A percentile compares a stretch with the other conserved stretches of the same genome.
Evolutionary conservation across 164 flowering plant species (phyloP).

Genomic region (Berberis vulgaris): DNA sequence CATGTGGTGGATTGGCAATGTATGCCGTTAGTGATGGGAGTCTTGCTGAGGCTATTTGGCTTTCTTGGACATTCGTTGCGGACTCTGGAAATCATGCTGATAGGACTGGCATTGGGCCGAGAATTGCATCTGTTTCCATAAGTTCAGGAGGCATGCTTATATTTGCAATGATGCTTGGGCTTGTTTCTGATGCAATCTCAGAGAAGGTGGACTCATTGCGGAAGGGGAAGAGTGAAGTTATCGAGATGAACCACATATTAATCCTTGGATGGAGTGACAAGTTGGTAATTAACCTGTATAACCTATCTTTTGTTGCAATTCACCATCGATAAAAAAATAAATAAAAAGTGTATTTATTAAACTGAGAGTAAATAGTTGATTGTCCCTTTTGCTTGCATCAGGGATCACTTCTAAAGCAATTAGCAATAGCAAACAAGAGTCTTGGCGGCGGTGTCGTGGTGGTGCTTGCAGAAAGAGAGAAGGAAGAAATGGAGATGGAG

Average conservation of each 20-base stretch:
- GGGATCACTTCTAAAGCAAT: constrained; percentile 96
- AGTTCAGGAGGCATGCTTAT: constrained; percentile 93
- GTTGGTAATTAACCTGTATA: constrained; percentile 41
- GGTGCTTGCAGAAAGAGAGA: constrained; percentile 93
- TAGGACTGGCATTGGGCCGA: constrained; percentile 65
- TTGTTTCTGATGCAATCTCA: constrained; percentile 93
- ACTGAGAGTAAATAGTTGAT: too few species aligned
- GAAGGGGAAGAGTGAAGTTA: constrained; percentile 94
- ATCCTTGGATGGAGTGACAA: constrained; percentile 99
- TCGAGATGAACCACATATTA: constrained; percentile 76
- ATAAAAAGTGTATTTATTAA: not conserved
- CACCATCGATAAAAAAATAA: too few species aligned
- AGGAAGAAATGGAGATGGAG: constrained; percentile 95
- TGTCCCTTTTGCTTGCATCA: constrained; percentile 14
- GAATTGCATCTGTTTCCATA: constrained; percentile 82
- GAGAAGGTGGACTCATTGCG: constrained; percentile 87
- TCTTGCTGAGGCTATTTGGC: constrained; percentile 84
- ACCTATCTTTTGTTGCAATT: not conserved
- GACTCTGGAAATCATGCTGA: constrained; percentile 97
- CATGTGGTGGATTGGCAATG: constrained; percentile 84
- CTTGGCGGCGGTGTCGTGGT: constrained; percentile 88
- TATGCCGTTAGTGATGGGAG: constrained; percentile 74
- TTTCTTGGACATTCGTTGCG: constrained; percentile 88
- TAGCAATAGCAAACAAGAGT: constrained; percentile 91
- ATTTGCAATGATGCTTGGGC: constrained; percentile 98